Conservation (phyloP, 768 basidiomycete species). For the Nevesoporus exiguus region DNA sequence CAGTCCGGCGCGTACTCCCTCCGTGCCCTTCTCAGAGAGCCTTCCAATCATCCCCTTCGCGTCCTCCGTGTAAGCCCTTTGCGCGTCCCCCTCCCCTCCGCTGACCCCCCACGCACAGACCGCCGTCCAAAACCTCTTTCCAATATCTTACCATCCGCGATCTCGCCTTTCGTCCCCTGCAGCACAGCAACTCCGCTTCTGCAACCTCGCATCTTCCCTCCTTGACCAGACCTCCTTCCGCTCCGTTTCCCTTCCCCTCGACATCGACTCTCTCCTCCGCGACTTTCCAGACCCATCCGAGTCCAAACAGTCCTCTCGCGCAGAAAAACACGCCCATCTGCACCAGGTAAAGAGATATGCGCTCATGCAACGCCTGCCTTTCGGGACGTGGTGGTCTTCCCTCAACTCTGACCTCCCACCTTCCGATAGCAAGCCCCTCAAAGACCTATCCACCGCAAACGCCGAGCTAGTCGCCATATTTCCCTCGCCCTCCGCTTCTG, state of each 20-base stretch:
- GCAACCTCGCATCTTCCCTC: constrained; percentile 66
- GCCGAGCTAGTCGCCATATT: constrained; percentile 76
- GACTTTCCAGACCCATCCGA: constrained; percentile 25
- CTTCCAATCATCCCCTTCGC: constrained; percentile 50
- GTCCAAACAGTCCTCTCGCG: constrained; percentile 16
- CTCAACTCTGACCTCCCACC: constrained; percentile 46
- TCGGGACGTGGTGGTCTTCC: constrained; percentile 78
- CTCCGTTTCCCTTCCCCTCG: constrained; percentile 42
- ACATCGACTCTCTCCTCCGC: constrained; percentile 43
- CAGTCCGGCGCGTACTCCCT: constrained; percentile 43
- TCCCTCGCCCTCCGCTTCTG: constrained; percentile 48
- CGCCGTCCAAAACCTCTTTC: constrained; percentile 65
- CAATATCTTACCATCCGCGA: constrained; percentile 64
- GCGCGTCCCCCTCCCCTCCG: constrained; percentile 11
- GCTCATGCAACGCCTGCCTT: constrained; percentile 74
- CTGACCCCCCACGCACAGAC: constrained; percentile 35
- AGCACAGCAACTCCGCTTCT: constrained; percentile 69
- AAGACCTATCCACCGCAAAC: constrained; percentile 55
- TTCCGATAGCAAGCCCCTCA: constrained; percentile 40
- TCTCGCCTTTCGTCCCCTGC: constrained; percentile 61
- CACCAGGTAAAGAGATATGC: constrained; percentile 57
- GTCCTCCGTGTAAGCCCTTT: constrained; percentile 51
- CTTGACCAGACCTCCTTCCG: constrained; percentile 65
- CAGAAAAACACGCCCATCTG: constrained; percentile 29
- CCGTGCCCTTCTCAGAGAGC: constrained; percentile 52